phyloP scores from a whole-genome alignment of 2,329 filamentous ascomycete species.

The Trichocomaceae sp. region DNA sequence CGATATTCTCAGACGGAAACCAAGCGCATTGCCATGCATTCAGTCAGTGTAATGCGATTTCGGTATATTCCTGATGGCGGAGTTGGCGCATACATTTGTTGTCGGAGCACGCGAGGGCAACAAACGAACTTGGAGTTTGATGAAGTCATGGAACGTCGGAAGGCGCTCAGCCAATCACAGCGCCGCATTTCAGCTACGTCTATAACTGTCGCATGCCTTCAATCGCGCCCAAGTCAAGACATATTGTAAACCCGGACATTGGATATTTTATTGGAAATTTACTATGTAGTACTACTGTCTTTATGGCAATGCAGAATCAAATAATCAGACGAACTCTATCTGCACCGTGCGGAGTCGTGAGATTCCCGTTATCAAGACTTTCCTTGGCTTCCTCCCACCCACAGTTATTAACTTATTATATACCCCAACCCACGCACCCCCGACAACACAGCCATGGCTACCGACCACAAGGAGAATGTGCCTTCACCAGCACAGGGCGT shows the following conservation, averaged over 20 bases:
- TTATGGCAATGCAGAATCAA: too few species aligned
- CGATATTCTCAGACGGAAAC: neutral
- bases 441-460: constrained; percentile 1
- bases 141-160: constrained; percentile 3
- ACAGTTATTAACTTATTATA: too few species aligned
- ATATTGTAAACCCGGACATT: too few species aligned
- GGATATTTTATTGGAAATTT: too few species aligned
- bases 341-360: neutral
- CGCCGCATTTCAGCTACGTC: too few species aligned
- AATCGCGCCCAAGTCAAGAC: neutral
- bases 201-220: neutral
- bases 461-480: constrained; percentile 18
- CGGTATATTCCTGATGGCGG: neutral
- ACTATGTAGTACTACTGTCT: too few species aligned
- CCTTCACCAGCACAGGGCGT: constrained; percentile 58
- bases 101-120: constrained; percentile 1
- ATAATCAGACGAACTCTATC: neutral
- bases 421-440: neutral
- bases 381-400: neutral
- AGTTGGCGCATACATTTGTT: neutral
- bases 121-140: neutral
- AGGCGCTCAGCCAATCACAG: neutral
- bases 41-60: neutral
- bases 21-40: neutral
- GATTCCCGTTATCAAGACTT: neutral